phyloP scores from a whole-genome alignment of 768 basidiomycete species.

The Leucocoprinus leucothites region DNA sequence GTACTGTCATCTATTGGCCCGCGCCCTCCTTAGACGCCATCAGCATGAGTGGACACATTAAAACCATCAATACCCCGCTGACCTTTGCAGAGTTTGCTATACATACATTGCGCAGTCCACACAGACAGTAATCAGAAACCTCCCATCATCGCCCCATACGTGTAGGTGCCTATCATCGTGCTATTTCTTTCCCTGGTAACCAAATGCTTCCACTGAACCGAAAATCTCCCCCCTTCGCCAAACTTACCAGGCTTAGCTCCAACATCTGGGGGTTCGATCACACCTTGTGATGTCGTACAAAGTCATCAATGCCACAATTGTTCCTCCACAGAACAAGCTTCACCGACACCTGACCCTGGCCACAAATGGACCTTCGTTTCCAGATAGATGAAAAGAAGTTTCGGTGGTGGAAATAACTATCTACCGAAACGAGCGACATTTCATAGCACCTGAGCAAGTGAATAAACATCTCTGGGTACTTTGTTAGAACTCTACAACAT shows the following conservation, averaged over 20 bases:
- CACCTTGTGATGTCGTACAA: background rate
- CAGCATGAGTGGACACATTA: background rate
- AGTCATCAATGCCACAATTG: background rate
- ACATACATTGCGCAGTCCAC: background rate
- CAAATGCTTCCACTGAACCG: background rate
- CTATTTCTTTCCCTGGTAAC: background rate
- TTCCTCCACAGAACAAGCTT: background rate
- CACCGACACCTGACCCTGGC: slow-evolving; percentile 1
- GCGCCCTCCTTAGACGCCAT: background rate
- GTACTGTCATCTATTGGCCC: background rate
- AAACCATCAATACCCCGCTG: background rate
- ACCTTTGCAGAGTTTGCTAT: background rate
- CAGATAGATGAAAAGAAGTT: slow-evolving; percentile 2
- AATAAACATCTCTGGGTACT: background rate
- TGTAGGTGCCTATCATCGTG: background rate
- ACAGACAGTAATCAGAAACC: too few species aligned
- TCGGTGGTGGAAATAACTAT: background rate
- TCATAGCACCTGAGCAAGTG: background rate
- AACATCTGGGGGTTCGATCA: background rate
- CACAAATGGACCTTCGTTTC: slow-evolving; percentile 1
- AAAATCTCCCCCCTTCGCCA: background rate
- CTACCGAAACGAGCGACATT: background rate
- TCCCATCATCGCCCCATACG: background rate
- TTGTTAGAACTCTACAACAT: background rate
- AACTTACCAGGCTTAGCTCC: background rate